These are phyloP conservation scores for Raphidocelis subcapitata DNA, from an alignment of 139 green algal species.

Conservation along the genomic window DNA sequence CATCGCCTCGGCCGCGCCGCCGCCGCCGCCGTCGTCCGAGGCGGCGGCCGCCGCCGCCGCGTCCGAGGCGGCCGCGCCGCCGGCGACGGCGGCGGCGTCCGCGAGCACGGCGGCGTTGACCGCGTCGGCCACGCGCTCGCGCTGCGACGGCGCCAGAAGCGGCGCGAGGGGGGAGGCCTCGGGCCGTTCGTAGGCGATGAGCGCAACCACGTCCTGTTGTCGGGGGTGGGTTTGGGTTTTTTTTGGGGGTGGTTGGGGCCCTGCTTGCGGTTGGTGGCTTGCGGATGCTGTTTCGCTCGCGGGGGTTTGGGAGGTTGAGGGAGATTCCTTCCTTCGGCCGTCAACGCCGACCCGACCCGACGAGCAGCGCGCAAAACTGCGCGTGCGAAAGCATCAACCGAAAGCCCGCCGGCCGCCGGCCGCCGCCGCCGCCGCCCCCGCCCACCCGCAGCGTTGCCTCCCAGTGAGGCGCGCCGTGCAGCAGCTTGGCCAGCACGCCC, in stretches of 20 bases:
- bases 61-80: neutral
- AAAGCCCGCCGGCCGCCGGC: no score
- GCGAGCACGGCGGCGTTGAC: constrained; percentile 72
- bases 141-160: constrained; percentile 56
- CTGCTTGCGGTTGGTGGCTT: neutral
- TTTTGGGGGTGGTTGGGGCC: neutral
- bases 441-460: constrained; percentile 16
- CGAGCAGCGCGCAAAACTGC: no score
- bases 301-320: no score
- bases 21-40: neutral
- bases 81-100: neutral
- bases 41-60: neutral
- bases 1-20: neutral
- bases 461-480: constrained; percentile 12
- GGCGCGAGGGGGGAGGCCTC: constrained; percentile 53
- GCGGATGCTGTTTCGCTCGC: neutral
- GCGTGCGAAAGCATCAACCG: no score
- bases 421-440: no score
- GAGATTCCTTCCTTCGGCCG: no score
- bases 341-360: no score
- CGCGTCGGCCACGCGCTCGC: constrained; percentile 70
- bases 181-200: constrained; percentile 78
- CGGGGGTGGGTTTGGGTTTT: neutral
- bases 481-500: constrained; percentile 42
- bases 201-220: constrained; percentile 67